Evolutionary conservation across 176 grass and related monocot genomes (phyloP).

Genomic region (Echinochloa phyllopogon): DNA sequence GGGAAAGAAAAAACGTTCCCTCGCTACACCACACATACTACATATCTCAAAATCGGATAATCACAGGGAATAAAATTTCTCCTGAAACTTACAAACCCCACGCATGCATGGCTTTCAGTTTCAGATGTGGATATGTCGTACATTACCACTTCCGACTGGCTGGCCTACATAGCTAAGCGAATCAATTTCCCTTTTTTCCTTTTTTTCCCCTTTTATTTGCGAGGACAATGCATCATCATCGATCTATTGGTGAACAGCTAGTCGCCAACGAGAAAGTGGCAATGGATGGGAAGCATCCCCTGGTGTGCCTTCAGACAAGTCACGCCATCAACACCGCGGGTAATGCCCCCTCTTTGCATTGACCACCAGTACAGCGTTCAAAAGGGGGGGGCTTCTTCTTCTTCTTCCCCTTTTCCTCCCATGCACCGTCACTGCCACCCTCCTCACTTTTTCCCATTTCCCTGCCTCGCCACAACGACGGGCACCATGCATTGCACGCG

Average conservation of each 20-base stretch:
- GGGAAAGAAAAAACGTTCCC: too few species aligned
- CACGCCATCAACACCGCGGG: not conserved
- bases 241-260: slow-evolving; percentile 1
- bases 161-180: too few species aligned
- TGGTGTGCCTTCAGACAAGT: not conserved
- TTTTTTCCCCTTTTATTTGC: not conserved
- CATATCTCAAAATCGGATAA: not conserved
- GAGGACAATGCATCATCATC: not conserved
- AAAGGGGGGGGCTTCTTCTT: not conserved
- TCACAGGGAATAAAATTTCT: not conserved
- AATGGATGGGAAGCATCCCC: not conserved
- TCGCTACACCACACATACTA: too few species aligned
- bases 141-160: not conserved
- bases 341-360: not conserved
- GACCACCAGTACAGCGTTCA: not conserved
- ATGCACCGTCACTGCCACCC: slow-evolving; percentile 31
- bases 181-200: not conserved
- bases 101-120: not conserved
- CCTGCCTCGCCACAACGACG: not conserved
- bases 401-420: not conserved
- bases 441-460: not conserved
- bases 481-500: slow-evolving; percentile 17
- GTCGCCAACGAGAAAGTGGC: not conserved
- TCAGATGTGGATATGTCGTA: not conserved
- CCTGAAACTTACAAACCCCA: not conserved